A percentile compares a stretch with the other conserved stretches of the same genome.
Evolutionary conservation across 2,329 filamentous ascomycete genomes (phyloP).

Genomic region (Pyricularia sp.): DNA sequence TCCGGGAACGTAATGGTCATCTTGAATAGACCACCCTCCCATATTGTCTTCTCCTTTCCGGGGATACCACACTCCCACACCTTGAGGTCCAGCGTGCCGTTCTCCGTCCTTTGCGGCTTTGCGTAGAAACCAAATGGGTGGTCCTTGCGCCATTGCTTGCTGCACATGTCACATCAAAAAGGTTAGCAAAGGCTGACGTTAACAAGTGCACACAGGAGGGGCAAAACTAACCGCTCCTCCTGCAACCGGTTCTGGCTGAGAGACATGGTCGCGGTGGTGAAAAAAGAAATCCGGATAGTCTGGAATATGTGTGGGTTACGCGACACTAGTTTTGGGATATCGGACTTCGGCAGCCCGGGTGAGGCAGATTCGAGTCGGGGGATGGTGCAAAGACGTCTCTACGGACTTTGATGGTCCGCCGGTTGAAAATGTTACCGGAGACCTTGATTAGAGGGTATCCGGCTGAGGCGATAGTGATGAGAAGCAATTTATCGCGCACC

Average conservation of each 20-base stretch:
- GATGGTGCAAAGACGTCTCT: neutral
- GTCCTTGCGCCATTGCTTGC: slow-evolving; percentile 93
- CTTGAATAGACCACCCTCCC: slow-evolving; percentile 97
- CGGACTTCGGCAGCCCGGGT: neutral
- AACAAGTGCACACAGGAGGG: neutral
- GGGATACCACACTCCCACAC: slow-evolving; percentile 94
- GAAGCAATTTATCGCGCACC: neutral
- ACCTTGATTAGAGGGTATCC: neutral
- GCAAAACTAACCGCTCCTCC: slow-evolving; percentile 61
- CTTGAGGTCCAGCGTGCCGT: slow-evolving; percentile 82
- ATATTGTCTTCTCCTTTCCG: slow-evolving; percentile 91
- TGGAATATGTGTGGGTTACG: neutral
- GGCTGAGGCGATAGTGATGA: neutral
- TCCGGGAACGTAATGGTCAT: slow-evolving; percentile 86
- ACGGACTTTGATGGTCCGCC: neutral
- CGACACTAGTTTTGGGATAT: neutral
- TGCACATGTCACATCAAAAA: slow-evolving; percentile 21
- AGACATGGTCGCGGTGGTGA: slow-evolving; percentile 45
- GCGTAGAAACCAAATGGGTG: slow-evolving; percentile 98
- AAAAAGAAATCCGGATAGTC: too few relatives aligned
- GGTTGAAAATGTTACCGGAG: neutral
- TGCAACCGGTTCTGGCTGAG: slow-evolving; percentile 79
- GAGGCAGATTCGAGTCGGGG: neutral
- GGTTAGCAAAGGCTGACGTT: slow-evolving; percentile 3
- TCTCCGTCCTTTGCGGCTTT: slow-evolving; percentile 64